phyloP scores from a whole-genome alignment of 192 early-diverging fungal genomes.

The Polychytrium aggregatum region DNA sequence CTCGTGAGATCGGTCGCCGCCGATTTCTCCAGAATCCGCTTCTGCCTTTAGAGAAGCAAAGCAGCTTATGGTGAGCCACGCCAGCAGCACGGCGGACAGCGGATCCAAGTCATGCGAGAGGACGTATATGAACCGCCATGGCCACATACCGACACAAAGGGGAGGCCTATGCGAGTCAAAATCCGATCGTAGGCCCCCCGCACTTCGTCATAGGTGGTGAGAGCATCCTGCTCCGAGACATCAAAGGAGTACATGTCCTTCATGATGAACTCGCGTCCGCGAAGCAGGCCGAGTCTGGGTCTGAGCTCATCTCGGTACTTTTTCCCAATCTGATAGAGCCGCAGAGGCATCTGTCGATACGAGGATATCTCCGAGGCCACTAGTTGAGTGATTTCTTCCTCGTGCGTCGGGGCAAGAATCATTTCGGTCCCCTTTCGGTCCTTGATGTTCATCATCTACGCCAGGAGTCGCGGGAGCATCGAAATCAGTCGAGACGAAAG shows the following conservation, averaged over 20 bases:
- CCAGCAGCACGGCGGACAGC: too few relatives aligned
- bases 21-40: constrained; percentile 87
- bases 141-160: constrained; percentile 61
- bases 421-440: constrained; percentile 66
- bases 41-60: constrained; percentile 48
- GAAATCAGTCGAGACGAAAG: too few relatives aligned
- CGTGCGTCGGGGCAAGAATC: constrained; percentile 76
- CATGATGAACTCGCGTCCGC: constrained; percentile 91
- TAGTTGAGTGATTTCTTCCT: constrained; percentile 78
- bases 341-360: constrained; percentile 65
- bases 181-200: constrained; percentile 63
- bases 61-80: too few relatives aligned
- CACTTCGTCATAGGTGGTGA: constrained; percentile 67
- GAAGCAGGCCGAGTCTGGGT: constrained; percentile 69
- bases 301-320: constrained; percentile 75
- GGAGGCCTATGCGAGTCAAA: constrained; percentile 64
- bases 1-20: constrained; percentile 79
- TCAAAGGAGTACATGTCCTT: constrained; percentile 93
- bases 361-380: constrained; percentile 56
- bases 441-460: constrained; percentile 60
- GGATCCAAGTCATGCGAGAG: too few relatives aligned
- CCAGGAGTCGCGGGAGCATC: too few relatives aligned
- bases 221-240: constrained; percentile 46
- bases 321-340: constrained; percentile 77
- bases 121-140: too few relatives aligned